phyloP scores from a whole-genome alignment of 2,329 filamentous ascomycete genomes.

The Fusarium succisae region DNA sequence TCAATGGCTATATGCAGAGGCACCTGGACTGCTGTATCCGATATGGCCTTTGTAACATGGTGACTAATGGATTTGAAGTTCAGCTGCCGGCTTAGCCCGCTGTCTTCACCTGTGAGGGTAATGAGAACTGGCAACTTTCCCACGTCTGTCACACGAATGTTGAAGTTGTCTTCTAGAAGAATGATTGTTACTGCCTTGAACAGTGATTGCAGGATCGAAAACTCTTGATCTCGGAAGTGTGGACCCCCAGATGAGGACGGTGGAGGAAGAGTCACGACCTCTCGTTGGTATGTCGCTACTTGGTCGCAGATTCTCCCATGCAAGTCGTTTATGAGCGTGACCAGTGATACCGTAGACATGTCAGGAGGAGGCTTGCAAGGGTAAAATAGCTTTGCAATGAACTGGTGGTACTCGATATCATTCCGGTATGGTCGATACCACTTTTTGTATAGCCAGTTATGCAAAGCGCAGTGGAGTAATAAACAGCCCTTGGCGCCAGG shows the following conservation, averaged over 20 bases:
- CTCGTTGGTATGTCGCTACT: background rate
- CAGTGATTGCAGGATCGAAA: background rate
- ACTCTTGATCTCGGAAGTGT: background rate
- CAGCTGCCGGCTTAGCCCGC: background rate
- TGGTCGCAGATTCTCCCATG: background rate
- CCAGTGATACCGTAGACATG: background rate
- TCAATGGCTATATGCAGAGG: background rate
- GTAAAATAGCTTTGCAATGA: conserved; percentile 8
- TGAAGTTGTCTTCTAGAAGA: background rate
- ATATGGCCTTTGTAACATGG: background rate
- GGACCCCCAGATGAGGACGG: background rate
- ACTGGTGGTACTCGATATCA: conserved; percentile 22
- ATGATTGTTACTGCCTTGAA: background rate
- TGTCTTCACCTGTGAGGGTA: background rate
- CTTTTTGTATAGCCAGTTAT: conserved; percentile 5
- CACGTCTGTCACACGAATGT: background rate
- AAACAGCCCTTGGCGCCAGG: background rate
- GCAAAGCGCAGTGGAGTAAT: background rate
- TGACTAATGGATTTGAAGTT: conserved; percentile 9
- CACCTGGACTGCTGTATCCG: background rate
- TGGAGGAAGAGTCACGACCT: background rate
- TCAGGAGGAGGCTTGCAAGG: background rate
- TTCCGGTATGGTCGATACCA: conserved; percentile 19
- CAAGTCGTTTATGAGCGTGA: background rate
- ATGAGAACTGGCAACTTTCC: conserved; percentile 1